These are phyloP conservation scores for Ceratocystis ficicola DNA, from an alignment of 2,329 filamentous ascomycete species.

Conservation along the genomic window DNA sequence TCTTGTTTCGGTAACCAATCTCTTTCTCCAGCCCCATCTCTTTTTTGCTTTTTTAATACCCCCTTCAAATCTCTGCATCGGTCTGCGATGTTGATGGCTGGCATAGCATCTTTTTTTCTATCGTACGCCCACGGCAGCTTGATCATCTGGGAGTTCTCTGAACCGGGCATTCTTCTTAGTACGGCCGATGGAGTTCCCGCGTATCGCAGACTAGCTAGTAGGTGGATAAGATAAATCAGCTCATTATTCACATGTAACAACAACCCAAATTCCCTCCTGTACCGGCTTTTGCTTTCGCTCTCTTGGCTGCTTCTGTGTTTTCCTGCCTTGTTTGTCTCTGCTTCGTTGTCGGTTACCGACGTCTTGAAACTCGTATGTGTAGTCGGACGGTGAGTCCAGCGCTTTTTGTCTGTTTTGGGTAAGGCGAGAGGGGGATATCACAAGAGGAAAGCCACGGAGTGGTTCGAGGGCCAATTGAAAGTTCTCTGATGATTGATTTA, in stretches of 20 bases:
- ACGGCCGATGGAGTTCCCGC: background rate
- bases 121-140: background rate
- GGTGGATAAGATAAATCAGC: background rate
- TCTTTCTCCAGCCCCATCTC: slow-evolving; percentile 12
- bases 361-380: background rate
- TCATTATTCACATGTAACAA: background rate
- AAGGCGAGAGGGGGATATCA: background rate
- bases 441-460: no score
- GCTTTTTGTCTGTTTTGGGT: background rate
- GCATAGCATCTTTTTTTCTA: background rate
- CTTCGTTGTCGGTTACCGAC: background rate
- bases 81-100: background rate
- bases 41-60: slow-evolving; percentile 20
- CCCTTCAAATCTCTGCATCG: background rate
- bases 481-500: background rate
- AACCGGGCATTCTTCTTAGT: background rate
- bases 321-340: background rate
- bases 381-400: background rate
- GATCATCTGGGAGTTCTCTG: background rate
- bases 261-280: background rate
- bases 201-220: background rate
- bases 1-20: slow-evolving; percentile 18
- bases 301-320: background rate
- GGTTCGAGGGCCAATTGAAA: no score
- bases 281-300: slow-evolving; percentile 24